Evolutionary conservation across 768 basidiomycete genomes (phyloP).

Genomic region (Hysterangium stoloniferum): DNA sequence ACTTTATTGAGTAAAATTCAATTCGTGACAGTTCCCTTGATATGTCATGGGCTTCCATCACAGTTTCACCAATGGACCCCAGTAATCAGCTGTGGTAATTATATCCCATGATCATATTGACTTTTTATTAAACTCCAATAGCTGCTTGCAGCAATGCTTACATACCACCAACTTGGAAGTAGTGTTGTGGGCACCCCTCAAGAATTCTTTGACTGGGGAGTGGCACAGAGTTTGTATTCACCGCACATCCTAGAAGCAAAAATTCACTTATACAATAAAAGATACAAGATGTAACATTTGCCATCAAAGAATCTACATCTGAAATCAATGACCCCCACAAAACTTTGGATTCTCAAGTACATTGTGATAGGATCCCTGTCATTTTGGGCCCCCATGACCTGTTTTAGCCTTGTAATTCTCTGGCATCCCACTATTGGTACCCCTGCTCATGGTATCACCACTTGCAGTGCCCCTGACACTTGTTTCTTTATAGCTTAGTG

Average conservation of each 20-base stretch:
- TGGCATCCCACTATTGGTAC: no score
- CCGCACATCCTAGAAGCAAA: not conserved
- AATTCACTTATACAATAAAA: slow-evolving; percentile 22
- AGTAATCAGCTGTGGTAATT: slow-evolving; percentile 53
- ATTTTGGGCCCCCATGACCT: no score
- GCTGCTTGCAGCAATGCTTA: slow-evolving; percentile 59
- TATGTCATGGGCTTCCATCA: slow-evolving; percentile 47
- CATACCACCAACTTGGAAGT: slow-evolving; percentile 73
- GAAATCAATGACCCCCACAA: slow-evolving; percentile 10
- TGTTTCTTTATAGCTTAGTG: no score
- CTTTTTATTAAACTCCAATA: slow-evolving; percentile 22
- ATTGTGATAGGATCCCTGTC: no score
- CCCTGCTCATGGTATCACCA: no score
- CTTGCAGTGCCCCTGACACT: no score
- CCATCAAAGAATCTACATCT: slow-evolving; percentile 33
- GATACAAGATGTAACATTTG: slow-evolving; percentile 50
- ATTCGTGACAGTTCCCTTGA: no score
- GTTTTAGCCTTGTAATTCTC: no score
- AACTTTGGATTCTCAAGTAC: slow-evolving; percentile 47
- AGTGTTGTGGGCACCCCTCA: slow-evolving; percentile 55
- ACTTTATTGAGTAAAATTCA: no score
- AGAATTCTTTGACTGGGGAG: slow-evolving; percentile 65
- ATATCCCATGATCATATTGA: not conserved
- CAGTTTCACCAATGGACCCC: slow-evolving; percentile 63
- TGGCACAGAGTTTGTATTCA: slow-evolving; percentile 53